Evolutionary conservation across 2,329 filamentous ascomycete genomes (phyloP), one percentile per base, ranked within the genome.

Genomic region (Aureobasidium sp.): DNA sequence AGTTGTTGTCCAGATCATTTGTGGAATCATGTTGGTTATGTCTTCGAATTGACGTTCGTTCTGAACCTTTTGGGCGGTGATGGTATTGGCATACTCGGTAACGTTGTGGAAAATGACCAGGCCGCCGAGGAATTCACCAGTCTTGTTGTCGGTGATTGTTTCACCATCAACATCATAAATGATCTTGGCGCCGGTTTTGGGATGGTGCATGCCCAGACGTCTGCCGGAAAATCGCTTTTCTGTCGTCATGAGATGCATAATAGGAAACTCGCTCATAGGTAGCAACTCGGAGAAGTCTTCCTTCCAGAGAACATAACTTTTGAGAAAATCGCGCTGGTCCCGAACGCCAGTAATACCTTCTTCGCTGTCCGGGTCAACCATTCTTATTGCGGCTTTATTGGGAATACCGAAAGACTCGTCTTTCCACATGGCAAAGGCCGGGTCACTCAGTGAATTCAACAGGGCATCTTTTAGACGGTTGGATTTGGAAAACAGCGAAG

Each of bases 361-460:
- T 45, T 76, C 69, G 45, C 64, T 68, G 3, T 67, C 73, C 0
- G 73, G 71, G 36, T 76, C 65, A 5, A 73, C 63, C 3, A 79
- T 67, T 53, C 73, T 71, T 21, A 80, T 68, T 48, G 78, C 82
- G 4, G 87, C 87, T 66, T 82, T 83, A 68, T 93, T 93, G 4
- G 88, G 86, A 47, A 91, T 85, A 0, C 84, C 85, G 50, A 91
- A 85, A 51, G 83, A 87, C 59, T 87, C 84, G 66, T 93, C 89
- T 69, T 86, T 88, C 89, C 89, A 92, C 85, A 91, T 89, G 29
- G 87, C 86, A 48, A 91, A 77, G 27, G 90, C 86, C 0, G 89
- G 89, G 69, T 90, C 85, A 64, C 85, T 82, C 30, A 89, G 89
- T 42, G 85, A 89, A 69, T 91, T 88, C 7, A 93, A 76, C 25